Evolutionary conservation across 1,284 basidiomycete genomes (phyloP).

Genomic region (Ustilago curta): DNA sequence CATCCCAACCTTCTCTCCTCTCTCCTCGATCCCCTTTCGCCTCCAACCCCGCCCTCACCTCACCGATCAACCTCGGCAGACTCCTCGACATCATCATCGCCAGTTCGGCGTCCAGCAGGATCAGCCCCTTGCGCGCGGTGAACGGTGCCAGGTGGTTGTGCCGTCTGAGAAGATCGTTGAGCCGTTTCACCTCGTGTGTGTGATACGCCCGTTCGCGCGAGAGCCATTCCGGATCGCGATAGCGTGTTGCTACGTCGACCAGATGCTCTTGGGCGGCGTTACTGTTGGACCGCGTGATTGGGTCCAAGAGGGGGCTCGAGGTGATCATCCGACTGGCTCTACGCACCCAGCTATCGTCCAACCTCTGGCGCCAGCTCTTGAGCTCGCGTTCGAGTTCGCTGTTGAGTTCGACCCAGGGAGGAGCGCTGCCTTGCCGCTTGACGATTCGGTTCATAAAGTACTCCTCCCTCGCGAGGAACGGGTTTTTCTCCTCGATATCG

Average conservation of each 20-base stretch:
- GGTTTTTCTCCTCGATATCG: constrained; percentile 79
- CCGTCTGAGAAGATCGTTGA: constrained; percentile 56
- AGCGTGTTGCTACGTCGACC: constrained; percentile 68
- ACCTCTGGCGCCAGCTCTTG: constrained; percentile 75
- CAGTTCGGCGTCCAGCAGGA: constrained; percentile 43
- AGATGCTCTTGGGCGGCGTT: not conserved
- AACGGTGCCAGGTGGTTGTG: constrained; percentile 62
- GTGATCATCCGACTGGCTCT: constrained; percentile 75
- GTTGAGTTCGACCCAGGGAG: constrained; percentile 92
- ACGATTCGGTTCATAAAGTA: constrained; percentile 86
- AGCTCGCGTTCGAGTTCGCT: constrained; percentile 76
- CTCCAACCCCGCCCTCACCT: constrained; percentile 15
- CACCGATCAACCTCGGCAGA: constrained; percentile 16
- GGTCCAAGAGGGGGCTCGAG: constrained; percentile 68
- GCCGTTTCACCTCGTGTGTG: constrained; percentile 35
- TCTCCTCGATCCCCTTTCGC: not conserved
- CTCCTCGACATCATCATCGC: constrained; percentile 22
- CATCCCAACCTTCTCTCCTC: constrained; percentile 9
- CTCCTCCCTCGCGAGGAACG: constrained; percentile 71
- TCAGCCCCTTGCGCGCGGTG: constrained; percentile 52
- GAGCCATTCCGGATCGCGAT: constrained; percentile 82
- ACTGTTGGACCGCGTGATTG: constrained; percentile 11
- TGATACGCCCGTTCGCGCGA: constrained; percentile 73
- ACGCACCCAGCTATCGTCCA: constrained; percentile 76
- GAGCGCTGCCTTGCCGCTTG: constrained; percentile 83